A percentile compares a stretch with the other conserved stretches of the same genome.
These are phyloP conservation scores for Suhomyces coccinellae DNA, from an alignment of 1,139 yeast species.

Conservation along the genomic window DNA sequence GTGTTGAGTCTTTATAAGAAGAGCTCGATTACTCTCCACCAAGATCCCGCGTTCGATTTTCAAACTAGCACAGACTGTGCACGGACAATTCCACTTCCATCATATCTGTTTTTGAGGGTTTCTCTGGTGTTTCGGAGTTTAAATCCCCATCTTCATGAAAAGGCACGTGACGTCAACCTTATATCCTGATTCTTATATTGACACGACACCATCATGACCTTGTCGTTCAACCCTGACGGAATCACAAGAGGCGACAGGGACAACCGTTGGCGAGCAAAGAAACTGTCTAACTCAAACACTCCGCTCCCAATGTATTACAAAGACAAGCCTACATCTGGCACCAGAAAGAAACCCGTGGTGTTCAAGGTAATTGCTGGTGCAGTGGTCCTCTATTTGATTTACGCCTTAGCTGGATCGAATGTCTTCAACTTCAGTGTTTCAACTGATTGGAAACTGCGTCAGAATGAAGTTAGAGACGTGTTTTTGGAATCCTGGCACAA, in stretches of 20 bases:
- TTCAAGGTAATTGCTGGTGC: conserved; percentile 44
- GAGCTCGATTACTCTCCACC: no score
- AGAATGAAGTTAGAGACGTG: conserved; percentile 57
- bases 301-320: conserved; percentile 19
- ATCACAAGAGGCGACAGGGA: conserved; percentile 15
- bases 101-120: no score
- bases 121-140: no score
- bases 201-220: conserved; percentile 14
- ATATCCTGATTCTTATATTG: neutral
- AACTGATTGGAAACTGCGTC: conserved; percentile 44
- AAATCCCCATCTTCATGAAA: neutral
- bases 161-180: neutral
- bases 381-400: conserved; percentile 39
- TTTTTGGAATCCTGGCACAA: conserved; percentile 80
- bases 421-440: neutral
- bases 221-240: conserved; percentile 16
- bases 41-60: no score
- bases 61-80: no score
- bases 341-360: conserved; percentile 31
- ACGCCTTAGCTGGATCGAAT: conserved; percentile 22
- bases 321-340: conserved; percentile 16
- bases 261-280: conserved; percentile 18
- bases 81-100: no score
- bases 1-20: no score
- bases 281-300: conserved; percentile 4